Percentiles rank a stretch among this genome's conserved stretches.
These are phyloP conservation scores for Plectranthus barbatus DNA, from an alignment of 257 asterid genomes.

Conservation along the genomic window DNA sequence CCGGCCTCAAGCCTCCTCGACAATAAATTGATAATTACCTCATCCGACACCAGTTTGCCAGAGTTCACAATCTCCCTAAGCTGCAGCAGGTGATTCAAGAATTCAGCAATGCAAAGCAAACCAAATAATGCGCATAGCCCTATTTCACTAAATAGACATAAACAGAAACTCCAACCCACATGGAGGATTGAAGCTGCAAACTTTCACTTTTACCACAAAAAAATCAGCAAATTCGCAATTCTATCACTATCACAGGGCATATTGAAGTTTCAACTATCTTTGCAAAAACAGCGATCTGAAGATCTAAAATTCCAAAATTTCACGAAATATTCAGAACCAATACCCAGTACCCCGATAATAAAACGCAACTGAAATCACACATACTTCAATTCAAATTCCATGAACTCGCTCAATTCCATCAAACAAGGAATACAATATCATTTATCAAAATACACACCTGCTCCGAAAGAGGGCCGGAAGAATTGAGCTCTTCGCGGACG, in stretches of 20 bases:
- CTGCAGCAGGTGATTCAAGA: conserved; percentile 28
- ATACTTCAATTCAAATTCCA: neutral
- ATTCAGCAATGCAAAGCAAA: neutral
- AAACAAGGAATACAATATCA: neutral
- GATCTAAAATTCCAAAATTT: neutral
- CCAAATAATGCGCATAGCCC: neutral
- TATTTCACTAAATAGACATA: neutral
- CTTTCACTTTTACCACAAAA: neutral
- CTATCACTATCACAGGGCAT: too few relatives aligned
- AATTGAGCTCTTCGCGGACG: conserved; percentile 82
- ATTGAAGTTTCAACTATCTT: neutral
- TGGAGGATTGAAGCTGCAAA: neutral
- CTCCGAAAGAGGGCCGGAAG: conserved; percentile 57
- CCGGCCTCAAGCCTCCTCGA: conserved; percentile 93
- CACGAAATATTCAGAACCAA: neutral
- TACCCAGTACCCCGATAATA: neutral
- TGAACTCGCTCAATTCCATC: conserved; percentile 2
- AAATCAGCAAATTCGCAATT: neutral
- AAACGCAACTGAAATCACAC: neutral
- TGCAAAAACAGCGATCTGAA: neutral
- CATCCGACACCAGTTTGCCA: conserved; percentile 94
- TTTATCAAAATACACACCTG: conserved; percentile 30
- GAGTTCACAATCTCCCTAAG: conserved; percentile 88
- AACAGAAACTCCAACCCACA: neutral
- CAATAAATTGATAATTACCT: conserved; percentile 66